Evolutionary conservation across 495 filamentous ascomycete genomes (phyloP).

Genomic region (Cercophora scortea): DNA sequence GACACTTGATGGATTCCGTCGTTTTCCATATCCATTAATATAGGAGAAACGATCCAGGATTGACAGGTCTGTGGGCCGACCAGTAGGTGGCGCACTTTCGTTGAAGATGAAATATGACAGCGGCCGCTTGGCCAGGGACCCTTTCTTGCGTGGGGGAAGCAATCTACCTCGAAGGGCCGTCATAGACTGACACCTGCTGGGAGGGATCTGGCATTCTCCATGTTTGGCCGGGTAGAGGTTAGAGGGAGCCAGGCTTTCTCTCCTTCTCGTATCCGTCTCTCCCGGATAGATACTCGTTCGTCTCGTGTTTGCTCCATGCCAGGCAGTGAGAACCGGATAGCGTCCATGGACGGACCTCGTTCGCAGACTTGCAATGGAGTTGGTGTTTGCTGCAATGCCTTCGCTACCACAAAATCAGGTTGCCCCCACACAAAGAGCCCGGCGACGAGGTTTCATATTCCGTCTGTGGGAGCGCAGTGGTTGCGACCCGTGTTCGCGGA

Average conservation of each 20-base stretch:
- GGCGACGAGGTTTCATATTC: constrained; percentile 8
- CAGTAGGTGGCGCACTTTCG: no score
- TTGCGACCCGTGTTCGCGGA: not conserved
- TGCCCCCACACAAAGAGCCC: not conserved
- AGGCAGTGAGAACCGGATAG: not conserved
- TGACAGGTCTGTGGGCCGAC: no score
- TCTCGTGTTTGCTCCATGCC: not conserved
- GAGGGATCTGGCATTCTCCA: not conserved
- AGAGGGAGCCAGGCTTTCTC: not conserved
- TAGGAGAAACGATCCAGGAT: no score
- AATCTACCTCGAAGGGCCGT: no score
- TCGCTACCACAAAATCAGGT: not conserved
- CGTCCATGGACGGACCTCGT: no score
- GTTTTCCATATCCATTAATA: no score
- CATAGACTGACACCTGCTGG: no score
- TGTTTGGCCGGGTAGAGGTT: not conserved
- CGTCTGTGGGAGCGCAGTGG: constrained; percentile 14
- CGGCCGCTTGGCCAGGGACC: no score
- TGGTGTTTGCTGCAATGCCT: not conserved
- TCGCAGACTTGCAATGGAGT: no score
- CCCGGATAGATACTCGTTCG: not conserved
- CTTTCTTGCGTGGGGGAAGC: no score
- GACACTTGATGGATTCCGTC: no score
- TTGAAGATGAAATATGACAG: no score
- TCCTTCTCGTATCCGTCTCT: not conserved